Percentiles rank a stretch among this genome's conserved stretches.
Evolutionary conservation across 1,139 yeast genomes (phyloP).

Genomic region (Yamadazyma spencermartinsiae): DNA sequence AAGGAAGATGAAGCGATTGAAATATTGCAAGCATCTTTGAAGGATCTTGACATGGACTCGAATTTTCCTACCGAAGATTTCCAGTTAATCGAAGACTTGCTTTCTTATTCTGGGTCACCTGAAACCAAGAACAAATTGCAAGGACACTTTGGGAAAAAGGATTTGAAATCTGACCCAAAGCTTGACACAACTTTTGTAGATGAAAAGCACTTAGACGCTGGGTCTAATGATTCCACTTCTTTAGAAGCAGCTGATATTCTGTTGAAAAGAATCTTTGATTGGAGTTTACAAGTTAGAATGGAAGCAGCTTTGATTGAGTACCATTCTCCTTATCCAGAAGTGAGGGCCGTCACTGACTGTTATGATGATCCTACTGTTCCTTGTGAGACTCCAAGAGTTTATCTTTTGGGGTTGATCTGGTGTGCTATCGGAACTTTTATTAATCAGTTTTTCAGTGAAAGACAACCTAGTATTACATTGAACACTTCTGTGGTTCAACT

Average conservation of each 20-base stretch:
- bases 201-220: conserved; percentile 21
- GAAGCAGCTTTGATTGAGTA: conserved; percentile 51
- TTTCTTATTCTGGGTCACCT: conserved; percentile 10
- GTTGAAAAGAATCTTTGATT: conserved; percentile 24
- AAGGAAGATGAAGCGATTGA: conserved; percentile 40
- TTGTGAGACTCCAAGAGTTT: conserved; percentile 59
- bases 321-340: conserved; percentile 68
- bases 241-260: conserved; percentile 49
- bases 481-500: conserved; percentile 44
- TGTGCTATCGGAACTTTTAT: conserved; percentile 50
- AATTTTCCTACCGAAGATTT: conserved; percentile 46
- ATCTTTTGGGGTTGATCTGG: conserved; percentile 56
- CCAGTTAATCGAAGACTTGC: conserved; percentile 21
- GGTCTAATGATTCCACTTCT: conserved; percentile 32
- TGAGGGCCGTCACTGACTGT: conserved; percentile 58
- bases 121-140: conserved; percentile 7
- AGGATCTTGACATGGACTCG: conserved; percentile 47
- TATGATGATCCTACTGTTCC: conserved; percentile 51
- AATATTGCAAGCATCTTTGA: conserved; percentile 39
- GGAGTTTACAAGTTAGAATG: conserved; percentile 34
- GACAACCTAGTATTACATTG: conserved; percentile 52
- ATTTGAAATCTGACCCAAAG: conserved; percentile 18
- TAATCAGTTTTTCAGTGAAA: conserved; percentile 56
- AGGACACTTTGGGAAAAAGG: conserved; percentile 5
- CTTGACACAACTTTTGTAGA: conserved; percentile 14